Evolutionary conservation across 495 filamentous ascomycete species (phyloP).

Genomic region (Monascus purpureus): DNA sequence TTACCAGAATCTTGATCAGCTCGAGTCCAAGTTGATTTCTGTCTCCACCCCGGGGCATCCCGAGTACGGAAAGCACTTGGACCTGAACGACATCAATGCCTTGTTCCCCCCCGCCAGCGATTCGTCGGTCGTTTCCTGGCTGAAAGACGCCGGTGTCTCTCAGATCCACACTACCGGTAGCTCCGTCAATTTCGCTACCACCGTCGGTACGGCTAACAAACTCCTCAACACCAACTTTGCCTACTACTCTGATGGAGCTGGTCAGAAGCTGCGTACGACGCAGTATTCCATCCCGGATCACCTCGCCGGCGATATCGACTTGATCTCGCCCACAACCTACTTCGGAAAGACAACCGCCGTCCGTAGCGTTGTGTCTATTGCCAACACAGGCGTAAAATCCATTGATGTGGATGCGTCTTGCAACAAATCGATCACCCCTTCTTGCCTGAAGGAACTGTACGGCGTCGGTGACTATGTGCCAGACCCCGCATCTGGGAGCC

Average conservation of each 20-base stretch:
- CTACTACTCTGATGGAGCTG: slow-evolving; percentile 18
- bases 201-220: slow-evolving; percentile 31
- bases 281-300: slow-evolving; percentile 49
- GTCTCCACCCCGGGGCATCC: slow-evolving; percentile 41
- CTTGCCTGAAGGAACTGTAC: slow-evolving; percentile 46
- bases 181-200: slow-evolving; percentile 35
- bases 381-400: slow-evolving; percentile 4
- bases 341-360: slow-evolving; percentile 33
- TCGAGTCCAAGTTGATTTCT: slow-evolving; percentile 38
- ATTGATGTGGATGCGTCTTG: slow-evolving; percentile 24
- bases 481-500: slow-evolving; percentile 27
- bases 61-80: slow-evolving; percentile 43
- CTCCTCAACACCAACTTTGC: slow-evolving; percentile 34
- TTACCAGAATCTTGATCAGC: slow-evolving; percentile 36
- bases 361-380: too few species aligned
- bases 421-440: slow-evolving; percentile 39
- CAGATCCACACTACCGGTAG: slow-evolving; percentile 25
- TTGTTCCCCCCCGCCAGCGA: slow-evolving; percentile 34
- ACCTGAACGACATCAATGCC: slow-evolving; percentile 35
- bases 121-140: slow-evolving; percentile 32
- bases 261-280: slow-evolving; percentile 39
- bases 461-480: slow-evolving; percentile 38
- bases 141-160: slow-evolving; percentile 34
- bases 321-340: slow-evolving; percentile 45
- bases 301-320: slow-evolving; percentile 35